Evolutionary conservation across 257 asterid genomes (phyloP).

Genomic region (Leptodermis oblonga): DNA sequence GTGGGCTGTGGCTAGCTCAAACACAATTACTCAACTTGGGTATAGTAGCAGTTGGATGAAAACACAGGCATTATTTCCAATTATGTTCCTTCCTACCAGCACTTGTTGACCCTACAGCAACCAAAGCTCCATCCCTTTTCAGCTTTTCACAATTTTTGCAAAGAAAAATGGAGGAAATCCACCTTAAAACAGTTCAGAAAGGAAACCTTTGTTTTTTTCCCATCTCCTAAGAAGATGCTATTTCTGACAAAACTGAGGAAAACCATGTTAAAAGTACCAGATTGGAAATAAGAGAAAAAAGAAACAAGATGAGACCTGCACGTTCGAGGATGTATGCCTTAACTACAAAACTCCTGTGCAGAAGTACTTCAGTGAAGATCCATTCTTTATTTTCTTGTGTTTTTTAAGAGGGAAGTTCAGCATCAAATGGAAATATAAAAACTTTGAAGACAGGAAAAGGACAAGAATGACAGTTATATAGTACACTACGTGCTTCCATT

Average conservation of each 20-base stretch:
- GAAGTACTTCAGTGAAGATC: neutral
- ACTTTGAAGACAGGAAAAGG: conserved; percentile 3
- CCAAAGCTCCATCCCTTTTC: neutral
- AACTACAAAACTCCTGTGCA: neutral
- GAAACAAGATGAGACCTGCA: neutral
- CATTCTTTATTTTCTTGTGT: neutral
- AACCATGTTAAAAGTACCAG: neutral
- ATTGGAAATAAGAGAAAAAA: too few species aligned
- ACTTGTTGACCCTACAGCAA: neutral
- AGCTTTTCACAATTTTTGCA: neutral
- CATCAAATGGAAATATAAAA: neutral
- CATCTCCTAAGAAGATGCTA: neutral
- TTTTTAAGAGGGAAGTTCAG: neutral
- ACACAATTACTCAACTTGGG: neutral
- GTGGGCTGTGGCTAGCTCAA: neutral
- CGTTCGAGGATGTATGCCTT: neutral
- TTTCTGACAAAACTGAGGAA: neutral
- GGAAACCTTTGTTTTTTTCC: neutral
- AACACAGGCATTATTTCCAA: neutral
- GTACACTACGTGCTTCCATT: neutral
- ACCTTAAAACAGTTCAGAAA: neutral
- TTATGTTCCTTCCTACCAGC: neutral
- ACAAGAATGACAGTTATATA: neutral
- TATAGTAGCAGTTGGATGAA: neutral
- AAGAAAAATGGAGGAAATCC: too few species aligned